A percentile compares a stretch with the other conserved stretches of the same genome.
Evolutionary conservation across 495 filamentous ascomycete genomes (phyloP).

Genomic region (Halenospora varia): DNA sequence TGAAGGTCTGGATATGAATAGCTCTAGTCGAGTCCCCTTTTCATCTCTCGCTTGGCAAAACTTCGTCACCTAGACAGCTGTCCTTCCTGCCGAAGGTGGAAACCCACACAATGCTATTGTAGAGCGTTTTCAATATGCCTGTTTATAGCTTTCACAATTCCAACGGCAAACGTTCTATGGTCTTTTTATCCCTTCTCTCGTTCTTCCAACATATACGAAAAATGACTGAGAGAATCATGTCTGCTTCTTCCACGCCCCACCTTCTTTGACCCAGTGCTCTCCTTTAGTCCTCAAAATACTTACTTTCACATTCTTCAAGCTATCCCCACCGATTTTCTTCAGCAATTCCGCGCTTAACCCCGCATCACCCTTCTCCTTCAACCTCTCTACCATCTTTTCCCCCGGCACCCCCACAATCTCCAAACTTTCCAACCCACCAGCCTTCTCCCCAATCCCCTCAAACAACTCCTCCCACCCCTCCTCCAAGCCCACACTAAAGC

Average conservation of each 20-base stretch:
- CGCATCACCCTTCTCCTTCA: constrained; percentile 7
- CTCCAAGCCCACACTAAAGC: constrained; percentile 6
- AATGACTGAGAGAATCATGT: too few relatives aligned
- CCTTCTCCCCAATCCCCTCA: not conserved
- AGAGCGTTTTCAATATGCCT: too few relatives aligned
- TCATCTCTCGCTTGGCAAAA: too few relatives aligned
- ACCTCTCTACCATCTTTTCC: constrained; percentile 11
- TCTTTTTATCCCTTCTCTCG: too few relatives aligned
- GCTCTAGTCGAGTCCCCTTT: too few relatives aligned
- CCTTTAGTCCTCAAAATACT: constrained; percentile 20
- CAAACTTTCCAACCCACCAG: constrained; percentile 10
- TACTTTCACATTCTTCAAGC: constrained; percentile 16
- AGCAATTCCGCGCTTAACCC: not conserved
- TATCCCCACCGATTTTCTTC: constrained; percentile 1
- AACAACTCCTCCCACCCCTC: constrained; percentile 18
- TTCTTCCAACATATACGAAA: too few relatives aligned
- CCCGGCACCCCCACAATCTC: constrained; percentile 20
- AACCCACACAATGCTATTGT: too few relatives aligned
- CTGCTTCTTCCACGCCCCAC: constrained; percentile 8
- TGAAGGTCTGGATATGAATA: too few relatives aligned
- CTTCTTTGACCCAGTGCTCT: constrained; percentile 14
- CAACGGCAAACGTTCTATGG: too few relatives aligned
- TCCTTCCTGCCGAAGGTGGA: too few relatives aligned
- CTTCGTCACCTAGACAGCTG: too few relatives aligned
- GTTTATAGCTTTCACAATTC: too few relatives aligned